A percentile compares a stretch with the other conserved stretches of the same genome.
Evolutionary conservation across 2,329 filamentous ascomycete species (phyloP).

Genomic region (Colletotrichum sp.): DNA sequence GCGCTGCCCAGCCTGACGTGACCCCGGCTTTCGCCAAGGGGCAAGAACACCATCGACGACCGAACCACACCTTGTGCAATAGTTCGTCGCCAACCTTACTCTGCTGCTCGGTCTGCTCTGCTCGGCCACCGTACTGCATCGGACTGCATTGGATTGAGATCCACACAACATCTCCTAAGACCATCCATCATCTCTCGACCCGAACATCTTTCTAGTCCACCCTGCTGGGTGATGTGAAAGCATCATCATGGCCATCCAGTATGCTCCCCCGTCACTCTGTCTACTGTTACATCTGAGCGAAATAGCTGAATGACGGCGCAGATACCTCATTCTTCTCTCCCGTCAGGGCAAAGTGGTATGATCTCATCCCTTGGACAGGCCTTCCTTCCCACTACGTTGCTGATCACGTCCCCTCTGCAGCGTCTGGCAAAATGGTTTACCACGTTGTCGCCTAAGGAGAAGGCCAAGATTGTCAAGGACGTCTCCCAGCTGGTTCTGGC

Average conservation of each 20-base stretch:
- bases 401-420: constrained; percentile 51
- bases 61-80: neutral
- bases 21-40: neutral
- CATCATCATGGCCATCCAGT: constrained; percentile 51
- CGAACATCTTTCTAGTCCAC: constrained; percentile 9
- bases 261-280: constrained; percentile 24
- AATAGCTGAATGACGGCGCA: constrained; percentile 41
- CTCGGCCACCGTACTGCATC: neutral
- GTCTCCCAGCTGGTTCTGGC: constrained; percentile 97
- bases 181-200: constrained; percentile 1
- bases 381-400: neutral
- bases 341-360: constrained; percentile 99
- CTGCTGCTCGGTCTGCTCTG: constrained; percentile 1
- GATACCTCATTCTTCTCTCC: constrained; percentile 96
- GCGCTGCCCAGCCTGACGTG: constrained; percentile 9
- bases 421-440: constrained; percentile 99
- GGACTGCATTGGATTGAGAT: constrained; percentile 6
- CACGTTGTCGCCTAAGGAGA: constrained; percentile 95
- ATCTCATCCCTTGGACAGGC: constrained; percentile 25
- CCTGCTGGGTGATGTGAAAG: constrained; percentile 21
- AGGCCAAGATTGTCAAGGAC: constrained; percentile 99
- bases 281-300: neutral
- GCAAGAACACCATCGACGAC: neutral
- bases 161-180: neutral
- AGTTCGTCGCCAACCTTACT: constrained; percentile 29